phyloP scores from a whole-genome alignment of 176 grass and related monocot genomes.

The Elaeis guineensis region DNA sequence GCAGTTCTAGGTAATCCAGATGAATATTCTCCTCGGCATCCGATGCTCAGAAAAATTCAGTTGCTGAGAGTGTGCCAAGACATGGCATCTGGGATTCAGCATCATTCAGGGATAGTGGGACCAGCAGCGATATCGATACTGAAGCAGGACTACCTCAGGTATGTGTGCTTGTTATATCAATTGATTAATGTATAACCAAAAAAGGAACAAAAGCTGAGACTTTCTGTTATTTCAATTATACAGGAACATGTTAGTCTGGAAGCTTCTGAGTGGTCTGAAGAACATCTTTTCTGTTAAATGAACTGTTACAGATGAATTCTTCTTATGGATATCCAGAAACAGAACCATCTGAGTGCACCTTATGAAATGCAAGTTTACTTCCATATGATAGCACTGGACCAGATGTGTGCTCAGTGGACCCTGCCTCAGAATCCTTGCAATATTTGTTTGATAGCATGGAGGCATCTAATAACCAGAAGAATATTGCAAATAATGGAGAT shows the following conservation, averaged over 20 bases:
- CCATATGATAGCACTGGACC: slow-evolving; percentile 45
- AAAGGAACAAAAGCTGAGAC: neutral
- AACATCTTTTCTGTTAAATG: neutral
- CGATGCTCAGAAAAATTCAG: neutral
- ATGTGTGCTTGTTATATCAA: neutral
- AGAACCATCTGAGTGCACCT: slow-evolving; percentile 19
- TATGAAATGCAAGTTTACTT: slow-evolving; percentile 43
- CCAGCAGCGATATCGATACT: slow-evolving; percentile 15
- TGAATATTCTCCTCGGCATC: neutral
- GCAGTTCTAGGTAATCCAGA: slow-evolving; percentile 16
- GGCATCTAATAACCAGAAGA: slow-evolving; percentile 25
- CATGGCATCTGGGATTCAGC: slow-evolving; percentile 11
- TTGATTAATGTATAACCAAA: neutral
- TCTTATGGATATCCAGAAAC: slow-evolving; percentile 22
- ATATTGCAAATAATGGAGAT: slow-evolving; percentile 23
- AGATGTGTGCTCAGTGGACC: slow-evolving; percentile 55
- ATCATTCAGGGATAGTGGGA: neutral
- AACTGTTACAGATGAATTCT: slow-evolving; percentile 12
- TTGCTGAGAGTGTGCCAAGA: slow-evolving; percentile 7
- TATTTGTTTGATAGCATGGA: slow-evolving; percentile 61
- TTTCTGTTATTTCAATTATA: slow-evolving; percentile 4
- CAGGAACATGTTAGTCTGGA: neutral
- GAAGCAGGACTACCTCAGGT: slow-evolving; percentile 10
- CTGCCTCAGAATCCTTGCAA: slow-evolving; percentile 46
- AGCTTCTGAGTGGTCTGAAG: neutral